These are phyloP conservation scores for Harringtonia lauricola DNA, from an alignment of 2,329 filamentous ascomycete genomes.

Conservation along the genomic window DNA sequence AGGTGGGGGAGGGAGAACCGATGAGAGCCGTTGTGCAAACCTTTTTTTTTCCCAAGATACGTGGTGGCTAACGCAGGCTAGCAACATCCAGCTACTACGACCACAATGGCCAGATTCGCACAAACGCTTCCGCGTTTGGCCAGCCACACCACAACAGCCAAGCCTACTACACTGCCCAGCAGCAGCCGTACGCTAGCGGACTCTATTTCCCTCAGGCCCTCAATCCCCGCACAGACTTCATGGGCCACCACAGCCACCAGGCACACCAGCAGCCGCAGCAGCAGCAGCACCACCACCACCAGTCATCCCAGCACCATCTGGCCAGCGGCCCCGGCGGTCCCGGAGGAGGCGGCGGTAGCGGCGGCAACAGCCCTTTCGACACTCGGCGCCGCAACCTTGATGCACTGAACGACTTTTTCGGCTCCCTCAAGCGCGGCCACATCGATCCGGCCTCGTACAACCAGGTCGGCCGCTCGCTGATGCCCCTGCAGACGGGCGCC, in stretches of 20 bases:
- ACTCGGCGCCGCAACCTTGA: slow-evolving; percentile 77
- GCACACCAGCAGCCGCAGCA: slow-evolving; percentile 2
- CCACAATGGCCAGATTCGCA: slow-evolving; percentile 52
- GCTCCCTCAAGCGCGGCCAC: slow-evolving; percentile 78
- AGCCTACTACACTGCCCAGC: slow-evolving; percentile 46
- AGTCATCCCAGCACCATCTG: slow-evolving; percentile 2
- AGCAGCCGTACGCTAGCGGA: slow-evolving; percentile 47
- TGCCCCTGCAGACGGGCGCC: slow-evolving; percentile 56
- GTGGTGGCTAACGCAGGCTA: slow-evolving; percentile 16
- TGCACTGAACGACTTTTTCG: slow-evolving; percentile 87
- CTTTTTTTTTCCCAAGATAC: slow-evolving; percentile 2
- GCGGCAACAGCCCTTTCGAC: slow-evolving; percentile 39
- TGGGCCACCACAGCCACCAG: slow-evolving; percentile 38
- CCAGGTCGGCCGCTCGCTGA: slow-evolving; percentile 79
- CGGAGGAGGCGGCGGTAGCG: background rate
- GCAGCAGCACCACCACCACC: background rate
- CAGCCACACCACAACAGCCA: slow-evolving; percentile 44
- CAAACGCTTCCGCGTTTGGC: slow-evolving; percentile 39
- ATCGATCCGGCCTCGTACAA: slow-evolving; percentile 85
- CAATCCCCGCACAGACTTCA: slow-evolving; percentile 47
- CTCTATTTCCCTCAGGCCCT: slow-evolving; percentile 60
- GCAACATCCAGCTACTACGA: slow-evolving; percentile 51
- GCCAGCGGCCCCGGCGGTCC: background rate
- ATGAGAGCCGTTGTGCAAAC: background rate
- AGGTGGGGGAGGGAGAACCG: slow-evolving; percentile 15